Evolutionary conservation across 2,329 filamentous ascomycete genomes (phyloP).

Genomic region (Penicillium sp.): DNA sequence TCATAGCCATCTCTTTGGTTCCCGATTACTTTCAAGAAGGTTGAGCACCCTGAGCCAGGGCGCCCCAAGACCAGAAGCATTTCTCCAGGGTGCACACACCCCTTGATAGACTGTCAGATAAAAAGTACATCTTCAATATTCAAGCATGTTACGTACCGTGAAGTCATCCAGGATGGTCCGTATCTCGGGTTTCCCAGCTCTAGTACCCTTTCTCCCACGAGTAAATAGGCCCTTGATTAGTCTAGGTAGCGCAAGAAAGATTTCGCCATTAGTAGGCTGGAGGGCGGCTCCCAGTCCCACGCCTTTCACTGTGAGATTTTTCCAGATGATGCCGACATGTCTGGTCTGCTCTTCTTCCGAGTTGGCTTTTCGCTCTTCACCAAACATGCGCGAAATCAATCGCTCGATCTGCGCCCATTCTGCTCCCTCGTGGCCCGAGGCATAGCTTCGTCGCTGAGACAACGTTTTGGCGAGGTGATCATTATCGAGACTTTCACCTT

Average conservation of each 20-base stretch:
- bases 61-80: conserved; percentile 45
- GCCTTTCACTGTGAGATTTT: conserved; percentile 69
- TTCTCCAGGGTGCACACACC: conserved; percentile 44
- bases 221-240: conserved; percentile 49
- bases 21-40: conserved; percentile 78
- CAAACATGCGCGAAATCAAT: conserved; percentile 73
- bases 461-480: conserved; percentile 22
- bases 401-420: conserved; percentile 36
- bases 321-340: conserved; percentile 70
- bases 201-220: conserved; percentile 31
- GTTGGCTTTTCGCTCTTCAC: conserved; percentile 62
- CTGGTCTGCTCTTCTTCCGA: conserved; percentile 70
- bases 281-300: conserved; percentile 66
- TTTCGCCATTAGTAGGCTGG: conserved; percentile 58
- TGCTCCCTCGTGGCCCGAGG: conserved; percentile 27
- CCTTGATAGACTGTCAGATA: conserved; percentile 21
- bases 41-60: conserved; percentile 64
- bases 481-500: conserved; percentile 11
- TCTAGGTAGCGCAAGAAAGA: conserved; percentile 55
- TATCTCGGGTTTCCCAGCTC: conserved; percentile 50
- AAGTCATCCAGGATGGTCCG: conserved; percentile 68
- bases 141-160: conserved; percentile 39
- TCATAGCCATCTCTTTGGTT: conserved; percentile 66
- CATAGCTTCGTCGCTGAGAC: conserved; percentile 28
- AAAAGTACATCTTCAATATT: background rate